Evolutionary conservation across 495 filamentous ascomycete species (phyloP).

Genomic region (Aspergillus incahuasiensis): DNA sequence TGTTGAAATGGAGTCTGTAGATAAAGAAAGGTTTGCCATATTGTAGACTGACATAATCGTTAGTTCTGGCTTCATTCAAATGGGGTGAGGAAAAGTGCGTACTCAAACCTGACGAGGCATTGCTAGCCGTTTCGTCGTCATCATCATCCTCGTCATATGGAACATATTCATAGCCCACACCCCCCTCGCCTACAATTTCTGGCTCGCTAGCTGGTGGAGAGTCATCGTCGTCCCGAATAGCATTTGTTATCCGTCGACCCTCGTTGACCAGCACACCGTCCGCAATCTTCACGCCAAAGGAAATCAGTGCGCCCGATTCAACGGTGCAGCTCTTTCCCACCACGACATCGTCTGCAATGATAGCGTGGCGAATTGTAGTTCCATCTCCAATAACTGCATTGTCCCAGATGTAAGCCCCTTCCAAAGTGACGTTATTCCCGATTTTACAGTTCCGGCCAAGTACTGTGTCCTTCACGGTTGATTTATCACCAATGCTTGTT

Average conservation of each 20-base stretch:
- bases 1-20: slow-evolving; percentile 74
- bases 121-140: slow-evolving; percentile 41
- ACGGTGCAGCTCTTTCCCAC: slow-evolving; percentile 68
- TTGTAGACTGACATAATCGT: slow-evolving; percentile 57
- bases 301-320: slow-evolving; percentile 70
- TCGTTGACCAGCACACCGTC: slow-evolving; percentile 51
- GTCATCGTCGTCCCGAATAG: slow-evolving; percentile 43
- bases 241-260: slow-evolving; percentile 51
- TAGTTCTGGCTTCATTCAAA: slow-evolving; percentile 22
- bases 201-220: slow-evolving; percentile 47
- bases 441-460: slow-evolving; percentile 82
- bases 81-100: slow-evolving; percentile 23
- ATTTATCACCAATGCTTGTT: slow-evolving; percentile 70
- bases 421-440: slow-evolving; percentile 73
- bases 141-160: slow-evolving; percentile 49
- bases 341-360: slow-evolving; percentile 66
- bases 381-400: slow-evolving; percentile 69
- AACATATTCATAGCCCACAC: slow-evolving; percentile 47
- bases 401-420: slow-evolving; percentile 89
- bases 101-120: slow-evolving; percentile 51
- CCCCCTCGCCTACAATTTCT: slow-evolving; percentile 39
- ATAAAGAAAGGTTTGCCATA: slow-evolving; percentile 61
- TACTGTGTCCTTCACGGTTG: slow-evolving; percentile 62
- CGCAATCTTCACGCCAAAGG: slow-evolving; percentile 68
- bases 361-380: slow-evolving; percentile 61